Conservation (phyloP, 164 flowering plant genomes). For the Macadamia tetraphylla region DNA sequence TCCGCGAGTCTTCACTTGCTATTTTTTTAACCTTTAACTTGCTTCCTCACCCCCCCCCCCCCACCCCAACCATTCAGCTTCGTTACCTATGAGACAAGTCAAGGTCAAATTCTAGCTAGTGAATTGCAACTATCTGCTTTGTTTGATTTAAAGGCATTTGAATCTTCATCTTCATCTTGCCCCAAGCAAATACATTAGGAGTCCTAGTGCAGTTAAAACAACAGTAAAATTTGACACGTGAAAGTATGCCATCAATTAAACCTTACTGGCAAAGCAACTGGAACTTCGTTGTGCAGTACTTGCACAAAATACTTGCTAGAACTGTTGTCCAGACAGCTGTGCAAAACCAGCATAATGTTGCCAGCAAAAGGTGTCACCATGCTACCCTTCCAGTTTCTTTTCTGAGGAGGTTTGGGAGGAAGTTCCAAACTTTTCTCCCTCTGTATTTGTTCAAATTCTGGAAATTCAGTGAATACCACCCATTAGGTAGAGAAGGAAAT, state of each 20-base stretch:
- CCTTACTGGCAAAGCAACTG: constrained; percentile 73
- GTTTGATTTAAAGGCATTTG: too few relatives aligned
- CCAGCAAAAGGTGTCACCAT: constrained; percentile 84
- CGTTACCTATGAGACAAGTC: too few relatives aligned
- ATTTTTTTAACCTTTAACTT: too few relatives aligned
- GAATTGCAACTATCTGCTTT: too few relatives aligned
- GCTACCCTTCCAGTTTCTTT: constrained; percentile 80
- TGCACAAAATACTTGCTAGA: constrained; percentile 72
- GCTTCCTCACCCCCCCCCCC: too few relatives aligned
- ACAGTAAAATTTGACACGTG: too few relatives aligned
- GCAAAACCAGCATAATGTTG: constrained; percentile 78
- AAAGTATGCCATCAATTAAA: not conserved
- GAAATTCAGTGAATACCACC: constrained; percentile 7
- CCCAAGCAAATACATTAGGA: too few relatives aligned
- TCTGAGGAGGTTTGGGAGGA: constrained; percentile 84
- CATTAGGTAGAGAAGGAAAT: not conserved
- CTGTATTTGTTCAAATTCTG: constrained; percentile 61
- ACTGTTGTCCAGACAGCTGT: constrained; percentile 61
- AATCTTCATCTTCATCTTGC: too few relatives aligned
- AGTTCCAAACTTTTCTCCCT: constrained; percentile 57
- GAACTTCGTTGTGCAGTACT: constrained; percentile 85
- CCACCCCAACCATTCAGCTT: too few relatives aligned
- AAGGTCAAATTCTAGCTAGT: too few relatives aligned
- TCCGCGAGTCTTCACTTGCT: too few relatives aligned
- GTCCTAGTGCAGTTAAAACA: too few relatives aligned